Percentiles rank a stretch among this genome's conserved stretches.
These are phyloP conservation scores for Pyronema domesticum DNA, from an alignment of 495 filamentous ascomycete species.

Conservation along the genomic window DNA sequence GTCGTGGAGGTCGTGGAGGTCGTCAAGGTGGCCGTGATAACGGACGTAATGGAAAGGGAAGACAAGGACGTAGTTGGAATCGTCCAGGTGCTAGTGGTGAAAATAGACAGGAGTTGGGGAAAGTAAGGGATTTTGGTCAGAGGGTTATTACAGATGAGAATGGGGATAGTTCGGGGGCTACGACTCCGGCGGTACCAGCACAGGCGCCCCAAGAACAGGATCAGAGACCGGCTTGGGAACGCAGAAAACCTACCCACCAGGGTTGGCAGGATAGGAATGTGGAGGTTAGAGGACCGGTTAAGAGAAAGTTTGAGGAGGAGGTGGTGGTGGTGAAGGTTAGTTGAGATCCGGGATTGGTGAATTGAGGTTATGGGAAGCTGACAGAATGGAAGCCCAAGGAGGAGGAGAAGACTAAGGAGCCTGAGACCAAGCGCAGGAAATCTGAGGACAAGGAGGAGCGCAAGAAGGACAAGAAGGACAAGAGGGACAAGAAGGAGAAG, in stretches of 20 bases:
- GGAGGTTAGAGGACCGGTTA: not conserved
- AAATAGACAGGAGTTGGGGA: not conserved
- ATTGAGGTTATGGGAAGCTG: not conserved
- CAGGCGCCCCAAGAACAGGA: not conserved
- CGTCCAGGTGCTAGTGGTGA: not conserved
- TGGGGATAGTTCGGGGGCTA: not conserved
- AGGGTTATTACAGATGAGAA: not conserved
- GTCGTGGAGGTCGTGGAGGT: not conserved
- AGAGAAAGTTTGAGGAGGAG: constrained; percentile 8
- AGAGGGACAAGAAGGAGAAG: constrained; percentile 9
- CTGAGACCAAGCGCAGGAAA: not conserved
- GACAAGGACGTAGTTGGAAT: not conserved
- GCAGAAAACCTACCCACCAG: not conserved
- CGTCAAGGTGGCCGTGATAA: constrained; percentile 1
- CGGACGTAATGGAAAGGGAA: not conserved
- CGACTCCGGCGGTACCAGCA: not conserved
- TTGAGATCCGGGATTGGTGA: not conserved
- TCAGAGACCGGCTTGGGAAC: not conserved
- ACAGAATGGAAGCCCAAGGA: constrained; percentile 5
- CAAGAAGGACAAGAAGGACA: constrained; percentile 9
- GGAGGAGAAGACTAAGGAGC: constrained; percentile 6
- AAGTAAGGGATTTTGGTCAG: not conserved
- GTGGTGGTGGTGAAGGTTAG: constrained; percentile 3
- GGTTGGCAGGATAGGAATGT: not conserved
- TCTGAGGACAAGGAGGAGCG: constrained; percentile 7